phyloP scores from a whole-genome alignment of 257 asterid genomes.

The Striga asiatica region DNA sequence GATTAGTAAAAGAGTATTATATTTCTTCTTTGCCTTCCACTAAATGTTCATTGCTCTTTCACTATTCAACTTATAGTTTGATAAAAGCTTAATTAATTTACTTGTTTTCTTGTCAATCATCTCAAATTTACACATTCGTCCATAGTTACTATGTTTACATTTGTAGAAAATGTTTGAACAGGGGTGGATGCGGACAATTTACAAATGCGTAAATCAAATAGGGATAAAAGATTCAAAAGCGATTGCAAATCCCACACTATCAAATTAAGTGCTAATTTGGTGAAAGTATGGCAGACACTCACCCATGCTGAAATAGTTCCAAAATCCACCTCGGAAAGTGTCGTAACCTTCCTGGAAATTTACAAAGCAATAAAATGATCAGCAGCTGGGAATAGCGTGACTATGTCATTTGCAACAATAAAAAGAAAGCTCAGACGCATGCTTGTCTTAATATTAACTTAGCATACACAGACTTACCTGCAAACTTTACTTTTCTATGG shows the following conservation, averaged over 20 bases:
- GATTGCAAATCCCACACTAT: no score
- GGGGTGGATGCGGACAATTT: no score
- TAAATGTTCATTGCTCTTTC: no score
- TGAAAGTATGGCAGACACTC: neutral
- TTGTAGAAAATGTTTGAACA: no score
- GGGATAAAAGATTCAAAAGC: no score
- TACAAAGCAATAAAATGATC: neutral
- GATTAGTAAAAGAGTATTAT: neutral
- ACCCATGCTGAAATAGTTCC: conserved; percentile 49
- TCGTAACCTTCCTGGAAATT: conserved; percentile 34
- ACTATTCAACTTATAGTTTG: no score
- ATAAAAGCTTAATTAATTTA: no score
- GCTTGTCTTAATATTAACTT: neutral
- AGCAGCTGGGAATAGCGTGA: neutral
- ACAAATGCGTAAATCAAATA: no score
- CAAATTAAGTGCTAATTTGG: neutral
- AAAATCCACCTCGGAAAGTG: conserved; percentile 42
- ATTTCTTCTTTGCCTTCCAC: neutral
- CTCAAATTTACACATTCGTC: no score
- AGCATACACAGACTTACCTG: no score
- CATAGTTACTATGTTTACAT: no score
- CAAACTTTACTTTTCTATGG: neutral
- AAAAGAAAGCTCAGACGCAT: neutral
- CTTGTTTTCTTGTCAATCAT: no score
- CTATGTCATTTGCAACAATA: neutral